Base-by-base conservation (phyloP, 257 asterid species). In the Nicotiana paniculata region DNA sequence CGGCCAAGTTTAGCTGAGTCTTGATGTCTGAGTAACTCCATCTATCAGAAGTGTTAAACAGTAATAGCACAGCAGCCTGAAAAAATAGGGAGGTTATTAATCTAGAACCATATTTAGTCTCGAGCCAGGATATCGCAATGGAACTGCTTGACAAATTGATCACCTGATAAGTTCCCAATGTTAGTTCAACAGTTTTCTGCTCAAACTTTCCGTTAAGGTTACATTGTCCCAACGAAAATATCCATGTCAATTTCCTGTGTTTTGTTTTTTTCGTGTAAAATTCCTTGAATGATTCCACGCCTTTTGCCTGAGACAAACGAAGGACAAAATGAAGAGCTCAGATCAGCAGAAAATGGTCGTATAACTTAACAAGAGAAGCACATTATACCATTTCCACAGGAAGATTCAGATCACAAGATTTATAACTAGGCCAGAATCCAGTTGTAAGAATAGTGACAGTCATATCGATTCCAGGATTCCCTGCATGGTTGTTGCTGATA, bases 381-480 rank as follows among this genome's bases (percentile, higher is more conserved):
- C 9, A 83, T 11, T 57, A 4, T 70, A 88, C 93, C 93, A 92
- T 90, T 74, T 92, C 94, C 3, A 82, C 86, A 12, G 96, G 92
- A 72, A 90, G 96, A 75, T 83, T 84, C 46, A 89, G 84, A 82
- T 89, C 93, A 16, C 90, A 88, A 5, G 93, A 85, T 83, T 90
- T 90, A 67, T 87, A 91, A 62, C 84, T 87, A 30, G 93, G 96
- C 96, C 96, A 91, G 82, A 87, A 89, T 54, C 93, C 96, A 18
- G 93, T 85, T 1, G 96, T 87, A 77, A 90, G 90, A 54, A 90
- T 88, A 2, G 89, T 82, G 67, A 89, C 92, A 5, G 83, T 82
- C 64, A 89, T 81, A 55, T 89, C 91, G 69, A 91, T 79, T 11
- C 91, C 94, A 75, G 89, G 93, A 74, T 16, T 81, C 1, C 85